These are phyloP conservation scores for Mycena rosella DNA, from an alignment of 768 basidiomycete genomes.

Conservation along the genomic window DNA sequence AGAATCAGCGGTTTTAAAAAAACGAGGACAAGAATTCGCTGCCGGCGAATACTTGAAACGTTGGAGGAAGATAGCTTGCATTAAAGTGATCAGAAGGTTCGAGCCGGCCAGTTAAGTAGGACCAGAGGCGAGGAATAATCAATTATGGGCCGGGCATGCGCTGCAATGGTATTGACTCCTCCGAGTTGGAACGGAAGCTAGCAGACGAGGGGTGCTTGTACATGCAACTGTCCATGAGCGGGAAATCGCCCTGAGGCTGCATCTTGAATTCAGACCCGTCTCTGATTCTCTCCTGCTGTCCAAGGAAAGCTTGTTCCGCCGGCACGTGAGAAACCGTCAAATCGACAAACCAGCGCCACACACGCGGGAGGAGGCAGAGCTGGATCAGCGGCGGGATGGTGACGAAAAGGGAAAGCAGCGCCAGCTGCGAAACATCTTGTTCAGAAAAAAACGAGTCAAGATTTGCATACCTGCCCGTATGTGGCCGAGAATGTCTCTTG, in stretches of 20 bases:
- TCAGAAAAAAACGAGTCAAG: neutral
- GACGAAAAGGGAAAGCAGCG: conserved; percentile 28
- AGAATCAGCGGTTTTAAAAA: too few species aligned
- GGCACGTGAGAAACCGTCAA: conserved; percentile 22
- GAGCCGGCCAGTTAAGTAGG: too few species aligned
- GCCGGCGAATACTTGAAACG: too few species aligned
- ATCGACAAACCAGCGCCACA: conserved; percentile 22
- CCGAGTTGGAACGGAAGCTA: neutral
- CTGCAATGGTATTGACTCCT: neutral
- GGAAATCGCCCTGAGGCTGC: too few species aligned
- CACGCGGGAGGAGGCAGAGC: conserved; percentile 10
- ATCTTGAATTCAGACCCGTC: too few species aligned
- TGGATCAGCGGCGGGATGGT: conserved; percentile 33
- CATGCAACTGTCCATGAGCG: too few species aligned
- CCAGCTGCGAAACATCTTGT: conserved; percentile 2
- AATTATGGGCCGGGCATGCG: neutral
- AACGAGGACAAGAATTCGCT: too few species aligned
- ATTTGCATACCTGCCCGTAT: conserved; percentile 27
- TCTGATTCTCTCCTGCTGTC: neutral
- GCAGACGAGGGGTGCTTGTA: too few species aligned
- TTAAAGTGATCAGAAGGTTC: too few species aligned
- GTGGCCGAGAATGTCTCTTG: conserved; percentile 21
- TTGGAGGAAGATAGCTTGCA: too few species aligned
- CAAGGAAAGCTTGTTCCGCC: conserved; percentile 8
- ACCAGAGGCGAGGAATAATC: too few species aligned